Percentiles rank a stretch among this genome's conserved stretches.
phyloP scores from a whole-genome alignment of 257 asterid species.

The Coffea canephora region DNA sequence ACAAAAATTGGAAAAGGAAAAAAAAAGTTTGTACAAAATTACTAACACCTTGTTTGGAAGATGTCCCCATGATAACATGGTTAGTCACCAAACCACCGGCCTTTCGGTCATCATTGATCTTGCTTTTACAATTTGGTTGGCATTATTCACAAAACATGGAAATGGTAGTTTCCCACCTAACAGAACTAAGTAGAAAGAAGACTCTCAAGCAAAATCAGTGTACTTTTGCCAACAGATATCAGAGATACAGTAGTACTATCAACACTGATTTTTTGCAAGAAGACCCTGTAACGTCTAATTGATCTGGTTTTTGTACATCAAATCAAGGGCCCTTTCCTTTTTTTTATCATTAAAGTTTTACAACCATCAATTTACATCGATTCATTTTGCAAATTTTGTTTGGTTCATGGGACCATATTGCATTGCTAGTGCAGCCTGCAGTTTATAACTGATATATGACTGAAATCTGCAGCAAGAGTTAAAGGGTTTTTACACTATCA shows the following conservation, averaged over 20 bases:
- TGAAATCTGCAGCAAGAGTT: not conserved
- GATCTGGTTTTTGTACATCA: constrained; percentile 4
- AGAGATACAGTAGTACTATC: not conserved
- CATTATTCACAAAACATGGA: constrained; percentile 10
- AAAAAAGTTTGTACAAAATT: not conserved
- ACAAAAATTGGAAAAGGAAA: not conserved
- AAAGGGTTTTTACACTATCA: not conserved
- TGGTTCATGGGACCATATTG: not conserved
- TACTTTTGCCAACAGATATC: not conserved
- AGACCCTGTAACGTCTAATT: constrained; percentile 7
- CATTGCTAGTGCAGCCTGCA: not conserved
- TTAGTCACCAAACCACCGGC: constrained; percentile 25
- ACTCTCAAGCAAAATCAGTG: not conserved
- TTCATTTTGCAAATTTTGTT: not conserved
- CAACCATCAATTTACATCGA: not conserved
- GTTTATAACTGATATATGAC: not conserved
- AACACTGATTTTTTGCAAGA: not conserved
- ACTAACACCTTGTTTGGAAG: constrained; percentile 15
- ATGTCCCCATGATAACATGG: constrained; percentile 28
- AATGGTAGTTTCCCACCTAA: constrained; percentile 26
- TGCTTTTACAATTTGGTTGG: constrained; percentile 16
- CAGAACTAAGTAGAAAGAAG: not conserved
- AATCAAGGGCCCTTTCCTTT: constrained; percentile 12
- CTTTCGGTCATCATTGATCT: constrained; percentile 9
- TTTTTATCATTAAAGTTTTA: too few relatives aligned